These are phyloP conservation scores for Boechera divaricarpa DNA, from an alignment of 345 rosid genomes.

Conservation along the genomic window DNA sequence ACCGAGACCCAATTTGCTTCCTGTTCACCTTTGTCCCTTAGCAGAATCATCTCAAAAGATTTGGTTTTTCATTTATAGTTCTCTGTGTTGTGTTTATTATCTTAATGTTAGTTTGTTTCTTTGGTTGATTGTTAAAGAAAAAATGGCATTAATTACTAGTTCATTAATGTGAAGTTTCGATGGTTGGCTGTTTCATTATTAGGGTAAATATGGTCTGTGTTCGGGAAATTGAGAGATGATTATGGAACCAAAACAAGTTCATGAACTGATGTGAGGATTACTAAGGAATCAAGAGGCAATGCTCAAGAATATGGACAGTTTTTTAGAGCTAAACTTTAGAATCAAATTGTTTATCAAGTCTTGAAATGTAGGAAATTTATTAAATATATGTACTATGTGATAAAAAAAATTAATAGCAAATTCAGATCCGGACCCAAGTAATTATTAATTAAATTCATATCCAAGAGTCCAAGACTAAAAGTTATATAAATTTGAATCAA, in stretches of 20 bases:
- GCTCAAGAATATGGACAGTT: background rate
- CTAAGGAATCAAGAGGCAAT: background rate
- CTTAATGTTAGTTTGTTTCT: conserved; percentile 10
- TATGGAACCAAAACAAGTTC: background rate
- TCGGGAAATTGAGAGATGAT: background rate
- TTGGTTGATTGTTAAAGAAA: background rate
- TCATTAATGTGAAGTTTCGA: background rate
- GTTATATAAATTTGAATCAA: too few relatives aligned
- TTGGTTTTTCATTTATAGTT: background rate
- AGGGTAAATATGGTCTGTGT: background rate
- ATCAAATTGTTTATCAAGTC: background rate
- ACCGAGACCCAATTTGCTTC: background rate
- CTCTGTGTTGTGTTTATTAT: conserved; percentile 11
- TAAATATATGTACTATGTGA: too few relatives aligned
- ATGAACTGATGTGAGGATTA: background rate
- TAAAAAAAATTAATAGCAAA: too few relatives aligned
- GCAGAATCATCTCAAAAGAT: background rate
- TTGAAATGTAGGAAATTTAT: too few relatives aligned
- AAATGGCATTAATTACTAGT: background rate
- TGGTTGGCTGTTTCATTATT: background rate
- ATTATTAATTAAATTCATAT: too few relatives aligned
- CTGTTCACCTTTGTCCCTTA: background rate
- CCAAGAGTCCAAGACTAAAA: too few relatives aligned
- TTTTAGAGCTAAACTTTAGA: background rate
- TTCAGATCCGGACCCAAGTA: too few relatives aligned